Percentiles rank a stretch among this genome's conserved stretches.
Evolutionary conservation across 1,284 basidiomycete genomes (phyloP).

Genomic region (Sphaerobolus stellatus): DNA sequence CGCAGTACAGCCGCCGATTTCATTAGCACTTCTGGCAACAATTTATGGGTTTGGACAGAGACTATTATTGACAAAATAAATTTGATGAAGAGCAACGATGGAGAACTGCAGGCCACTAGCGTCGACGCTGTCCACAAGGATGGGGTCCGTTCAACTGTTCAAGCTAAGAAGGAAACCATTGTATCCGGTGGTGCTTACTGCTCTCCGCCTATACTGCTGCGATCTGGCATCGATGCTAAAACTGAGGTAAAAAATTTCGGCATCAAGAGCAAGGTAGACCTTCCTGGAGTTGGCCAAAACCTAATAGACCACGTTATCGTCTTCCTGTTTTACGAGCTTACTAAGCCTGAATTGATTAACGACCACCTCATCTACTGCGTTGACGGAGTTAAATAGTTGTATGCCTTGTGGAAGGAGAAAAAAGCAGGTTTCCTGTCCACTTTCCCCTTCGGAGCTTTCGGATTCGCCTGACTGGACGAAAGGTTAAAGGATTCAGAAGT

Average conservation of each 20-base stretch:
- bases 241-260: background rate
- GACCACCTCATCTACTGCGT: background rate
- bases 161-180: background rate
- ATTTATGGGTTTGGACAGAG: background rate
- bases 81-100: background rate
- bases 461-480: background rate
- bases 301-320: background rate
- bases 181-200: background rate
- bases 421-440: background rate
- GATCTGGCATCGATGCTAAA: background rate
- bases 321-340: background rate
- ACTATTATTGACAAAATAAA: background rate
- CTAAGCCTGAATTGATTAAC: background rate
- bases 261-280: background rate
- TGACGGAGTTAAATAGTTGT: background rate
- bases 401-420: background rate
- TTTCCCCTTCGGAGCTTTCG: background rate
- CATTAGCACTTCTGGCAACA: background rate
- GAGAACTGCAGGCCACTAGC: background rate
- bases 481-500: background rate
- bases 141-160: background rate
- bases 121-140: background rate
- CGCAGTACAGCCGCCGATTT: background rate
- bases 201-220: background rate
- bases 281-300: background rate